Percentiles rank a stretch among this genome's conserved stretches.
Evolutionary conservation across 2,329 filamentous ascomycete species (phyloP).

Genomic region (Calonectria crousiana): DNA sequence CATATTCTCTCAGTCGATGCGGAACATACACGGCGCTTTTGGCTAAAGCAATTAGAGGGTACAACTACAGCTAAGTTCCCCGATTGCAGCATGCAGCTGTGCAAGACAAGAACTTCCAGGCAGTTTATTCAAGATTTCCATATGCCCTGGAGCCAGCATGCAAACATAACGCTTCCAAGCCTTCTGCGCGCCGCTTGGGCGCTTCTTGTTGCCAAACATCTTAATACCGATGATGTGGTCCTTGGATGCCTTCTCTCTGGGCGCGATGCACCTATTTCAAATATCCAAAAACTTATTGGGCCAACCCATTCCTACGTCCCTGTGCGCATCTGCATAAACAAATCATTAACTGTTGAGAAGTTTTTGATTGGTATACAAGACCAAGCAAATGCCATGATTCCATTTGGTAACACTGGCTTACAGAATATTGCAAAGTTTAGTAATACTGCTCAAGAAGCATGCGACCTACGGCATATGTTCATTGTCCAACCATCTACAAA

Average conservation of each 20-base stretch:
- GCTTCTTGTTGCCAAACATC: not conserved
- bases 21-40: not conserved
- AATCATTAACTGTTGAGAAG: not conserved
- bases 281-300: slow-evolving; percentile 7
- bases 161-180: not conserved
- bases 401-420: not conserved
- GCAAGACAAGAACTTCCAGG: not conserved
- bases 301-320: not conserved
- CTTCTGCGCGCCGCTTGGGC: not conserved
- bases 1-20: not conserved
- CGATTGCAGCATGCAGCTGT: not conserved
- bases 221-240: not conserved
- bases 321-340: not conserved
- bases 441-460: not conserved
- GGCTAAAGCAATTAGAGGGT: not conserved
- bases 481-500: slow-evolving; percentile 3
- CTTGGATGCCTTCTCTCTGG: not conserved
- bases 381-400: slow-evolving; percentile 2
- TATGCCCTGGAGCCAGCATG: not conserved
- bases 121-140: not conserved
- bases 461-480: not conserved
- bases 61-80: not conserved
- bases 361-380: slow-evolving; percentile 6
- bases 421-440: slow-evolving; percentile 16
- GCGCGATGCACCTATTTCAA: slow-evolving; percentile 2